A percentile compares a stretch with the other conserved stretches of the same genome.
These are phyloP conservation scores for Fusarium tanahbumbuense DNA, from an alignment of 2,329 filamentous ascomycete species.

Conservation along the genomic window DNA sequence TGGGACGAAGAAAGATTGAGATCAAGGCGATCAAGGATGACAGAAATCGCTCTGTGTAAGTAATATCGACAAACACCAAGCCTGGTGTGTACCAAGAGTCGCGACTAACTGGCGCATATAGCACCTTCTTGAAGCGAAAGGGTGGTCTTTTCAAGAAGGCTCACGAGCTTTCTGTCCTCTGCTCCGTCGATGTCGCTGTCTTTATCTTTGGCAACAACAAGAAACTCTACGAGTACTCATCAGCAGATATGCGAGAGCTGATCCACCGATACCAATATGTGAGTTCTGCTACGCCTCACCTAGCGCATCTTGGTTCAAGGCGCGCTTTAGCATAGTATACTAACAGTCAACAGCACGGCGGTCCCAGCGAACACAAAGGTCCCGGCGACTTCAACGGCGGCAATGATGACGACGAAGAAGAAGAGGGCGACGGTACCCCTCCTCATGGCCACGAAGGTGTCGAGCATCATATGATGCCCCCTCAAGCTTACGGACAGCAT, in stretches of 20 bases:
- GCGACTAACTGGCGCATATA: conserved; percentile 54
- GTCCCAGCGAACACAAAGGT: conserved; percentile 95
- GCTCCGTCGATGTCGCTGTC: conserved; percentile 97
- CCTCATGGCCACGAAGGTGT: conserved; percentile 71
- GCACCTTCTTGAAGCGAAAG: conserved; percentile 98
- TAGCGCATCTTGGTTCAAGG: conserved; percentile 5
- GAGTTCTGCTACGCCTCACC: conserved; percentile 55
- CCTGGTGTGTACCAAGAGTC: neutral
- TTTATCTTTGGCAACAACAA: conserved; percentile 99
- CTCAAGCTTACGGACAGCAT: conserved; percentile 73
- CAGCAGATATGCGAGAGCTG: conserved; percentile 90
- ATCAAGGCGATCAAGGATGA: conserved; percentile 99
- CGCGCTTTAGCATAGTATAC: conserved; percentile 1
- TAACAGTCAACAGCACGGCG: conserved; percentile 75
- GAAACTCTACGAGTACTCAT: conserved; percentile 98
- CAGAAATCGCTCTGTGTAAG: conserved; percentile 96
- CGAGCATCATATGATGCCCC: conserved; percentile 72
- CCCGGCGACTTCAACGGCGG: conserved; percentile 91
- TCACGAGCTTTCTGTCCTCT: conserved; percentile 96
- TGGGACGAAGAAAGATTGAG: conserved; percentile 99
- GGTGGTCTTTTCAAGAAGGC: conserved; percentile 99
- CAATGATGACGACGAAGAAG: conserved; percentile 86
- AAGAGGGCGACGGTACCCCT: conserved; percentile 76
- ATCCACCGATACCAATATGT: conserved; percentile 92
- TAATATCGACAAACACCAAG: conserved; percentile 37